Base-by-base conservation (phyloP, 306 rosid species). In the Leucaena leucocephala region DNA sequence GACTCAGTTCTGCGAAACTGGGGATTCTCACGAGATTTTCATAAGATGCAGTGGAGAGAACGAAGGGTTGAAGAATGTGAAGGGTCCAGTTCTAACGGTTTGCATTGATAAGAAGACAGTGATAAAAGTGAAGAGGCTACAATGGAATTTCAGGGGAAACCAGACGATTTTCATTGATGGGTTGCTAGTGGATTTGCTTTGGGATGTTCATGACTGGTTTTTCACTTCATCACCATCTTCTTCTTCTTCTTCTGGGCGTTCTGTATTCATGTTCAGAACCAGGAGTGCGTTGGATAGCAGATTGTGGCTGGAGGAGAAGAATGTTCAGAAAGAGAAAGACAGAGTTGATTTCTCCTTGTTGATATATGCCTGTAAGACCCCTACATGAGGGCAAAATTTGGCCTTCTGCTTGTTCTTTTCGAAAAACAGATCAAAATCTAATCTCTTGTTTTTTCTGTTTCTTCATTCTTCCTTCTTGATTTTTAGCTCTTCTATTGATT, bases 131-230 rank as follows among this genome's bases (percentile, higher is more conserved):
- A 95, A 93, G 93, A 88, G 97, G 78, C 68, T 95, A 77, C 91
- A 89, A 71, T 95, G 99, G 99, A 95, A 93, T 88, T 95, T 95
- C 67, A 85, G 99, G 64, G 99, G 99, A 12, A 95, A 95, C 39
- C 98, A 95, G 84, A 91, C 90, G 0, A 91, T 95, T 68, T 93
- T 95, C 61, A 90, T 95, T 10, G 99, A 93, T 85, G 95, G 98
- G 21, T 89, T 95, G 78, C 62, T 91, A 46, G 98, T 95, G 61
- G 99, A 95, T 91, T 82, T 93, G 89, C 77, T 95, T 44, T 95
- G 99, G 99, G 99, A 95, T 86, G 98, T 95, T 80, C 98, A 95
- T 80, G 98, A 91, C 17, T 95, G 99, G 99, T 93, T 95, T 65
- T 95, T 93, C 75, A 87, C 76, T 35, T 35, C 90, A 21, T 61